phyloP scores from a whole-genome alignment of 2,329 filamentous ascomycete species.

The Sporothrix phasma region DNA sequence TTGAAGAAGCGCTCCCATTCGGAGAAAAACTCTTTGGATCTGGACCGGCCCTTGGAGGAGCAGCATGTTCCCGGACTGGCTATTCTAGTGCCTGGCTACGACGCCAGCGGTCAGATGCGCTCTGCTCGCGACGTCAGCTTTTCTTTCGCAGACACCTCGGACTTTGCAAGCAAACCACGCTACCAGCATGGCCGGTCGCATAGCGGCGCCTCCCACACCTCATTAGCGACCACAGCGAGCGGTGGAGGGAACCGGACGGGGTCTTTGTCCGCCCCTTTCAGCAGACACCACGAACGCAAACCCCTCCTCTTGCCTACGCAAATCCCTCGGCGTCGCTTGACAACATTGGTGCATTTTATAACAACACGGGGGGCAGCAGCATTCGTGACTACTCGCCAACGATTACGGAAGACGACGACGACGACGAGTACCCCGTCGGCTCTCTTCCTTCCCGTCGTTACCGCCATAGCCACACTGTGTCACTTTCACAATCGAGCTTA shows the following conservation, averaged over 20 bases:
- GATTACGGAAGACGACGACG: slow-evolving; percentile 44
- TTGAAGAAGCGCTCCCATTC: slow-evolving; percentile 49
- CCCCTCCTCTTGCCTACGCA: slow-evolving; percentile 49
- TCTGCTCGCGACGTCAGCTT: slow-evolving; percentile 38
- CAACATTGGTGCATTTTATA: slow-evolving; percentile 24
- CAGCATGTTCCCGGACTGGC: slow-evolving; percentile 34
- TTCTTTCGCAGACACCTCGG: slow-evolving; percentile 22
- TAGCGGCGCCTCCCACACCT: slow-evolving; percentile 48
- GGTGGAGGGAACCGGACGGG: slow-evolving; percentile 38
- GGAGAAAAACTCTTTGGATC: slow-evolving; percentile 53
- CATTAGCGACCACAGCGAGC: slow-evolving; percentile 45
- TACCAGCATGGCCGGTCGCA: slow-evolving; percentile 49
- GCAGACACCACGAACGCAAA: slow-evolving; percentile 51
- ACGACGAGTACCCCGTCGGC: slow-evolving; percentile 21
- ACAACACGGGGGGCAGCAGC: slow-evolving; percentile 27
- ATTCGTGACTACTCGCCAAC: slow-evolving; percentile 45
- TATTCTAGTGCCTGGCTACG: slow-evolving; percentile 26
- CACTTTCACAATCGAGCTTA: slow-evolving; percentile 23
- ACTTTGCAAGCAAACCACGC: slow-evolving; percentile 24
- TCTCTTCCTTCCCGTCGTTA: slow-evolving; percentile 19
- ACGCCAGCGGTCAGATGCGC: slow-evolving; percentile 21
- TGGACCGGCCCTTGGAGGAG: slow-evolving; percentile 51
- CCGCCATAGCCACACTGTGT: slow-evolving; percentile 23
- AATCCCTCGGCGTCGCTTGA: slow-evolving; percentile 46
- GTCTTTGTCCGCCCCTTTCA: slow-evolving; percentile 55